These are phyloP conservation scores for Enterospora canceri DNA, from an alignment of 371 early-diverging fungal genomes.

Conservation along the genomic window DNA sequence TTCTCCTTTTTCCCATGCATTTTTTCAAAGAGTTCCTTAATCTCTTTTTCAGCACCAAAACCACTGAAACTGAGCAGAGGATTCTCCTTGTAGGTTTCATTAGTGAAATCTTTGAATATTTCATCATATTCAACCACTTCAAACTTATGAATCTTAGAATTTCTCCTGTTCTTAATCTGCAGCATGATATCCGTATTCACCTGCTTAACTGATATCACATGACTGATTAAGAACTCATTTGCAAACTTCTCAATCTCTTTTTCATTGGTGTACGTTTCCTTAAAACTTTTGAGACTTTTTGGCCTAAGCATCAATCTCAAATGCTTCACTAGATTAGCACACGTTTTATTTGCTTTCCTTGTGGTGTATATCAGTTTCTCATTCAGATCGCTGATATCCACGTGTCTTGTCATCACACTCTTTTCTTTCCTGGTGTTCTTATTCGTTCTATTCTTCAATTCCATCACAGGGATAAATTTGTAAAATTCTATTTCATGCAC, in stretches of 20 bases:
- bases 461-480: not conserved
- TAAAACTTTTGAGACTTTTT: constrained; percentile 12
- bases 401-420: not conserved
- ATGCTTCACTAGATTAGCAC: constrained; percentile 22
- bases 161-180: not conserved
- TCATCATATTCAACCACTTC: constrained; percentile 28
- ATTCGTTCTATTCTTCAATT: not conserved
- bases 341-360: constrained; percentile 25
- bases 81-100: constrained; percentile 5
- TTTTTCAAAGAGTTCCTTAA: constrained; percentile 15
- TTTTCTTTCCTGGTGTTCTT: not conserved
- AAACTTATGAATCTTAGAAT: constrained; percentile 31
- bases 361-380: not conserved
- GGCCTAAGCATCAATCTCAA: constrained; percentile 29
- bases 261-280: constrained; percentile 14
- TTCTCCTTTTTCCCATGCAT: not conserved
- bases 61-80: constrained; percentile 36
- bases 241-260: constrained; percentile 12
- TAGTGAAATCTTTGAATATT: constrained; percentile 8
- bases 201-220: constrained; percentile 23
- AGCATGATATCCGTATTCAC: constrained; percentile 14
- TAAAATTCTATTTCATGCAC: constrained; percentile 5
- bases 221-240: constrained; percentile 19
- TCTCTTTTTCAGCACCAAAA: not conserved
- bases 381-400: not conserved